Evolutionary conservation across 345 rosid species (phyloP).

Genomic region (Arabis alpina): DNA sequence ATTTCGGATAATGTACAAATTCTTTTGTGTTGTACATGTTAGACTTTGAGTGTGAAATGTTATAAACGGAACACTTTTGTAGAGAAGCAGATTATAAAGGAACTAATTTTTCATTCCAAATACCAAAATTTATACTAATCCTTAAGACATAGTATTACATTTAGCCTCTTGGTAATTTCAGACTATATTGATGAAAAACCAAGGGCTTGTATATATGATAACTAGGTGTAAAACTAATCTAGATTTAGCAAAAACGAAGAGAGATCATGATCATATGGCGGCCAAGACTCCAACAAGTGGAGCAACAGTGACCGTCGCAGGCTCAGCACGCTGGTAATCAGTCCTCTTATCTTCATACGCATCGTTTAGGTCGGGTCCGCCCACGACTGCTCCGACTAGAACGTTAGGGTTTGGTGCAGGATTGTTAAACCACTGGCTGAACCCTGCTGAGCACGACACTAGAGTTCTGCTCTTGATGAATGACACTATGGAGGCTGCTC

Average conservation of each 20-base stretch:
- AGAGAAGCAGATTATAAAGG: conserved; percentile 12
- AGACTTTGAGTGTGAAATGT: conserved; percentile 25
- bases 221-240: background rate
- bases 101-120: conserved; percentile 1
- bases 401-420: conserved; percentile 59
- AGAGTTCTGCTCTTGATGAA: conserved; percentile 55
- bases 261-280: conserved; percentile 31
- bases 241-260: background rate
- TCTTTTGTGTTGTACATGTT: conserved; percentile 31
- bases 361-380: conserved; percentile 72
- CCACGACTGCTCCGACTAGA: conserved; percentile 64
- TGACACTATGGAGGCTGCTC: conserved; percentile 88
- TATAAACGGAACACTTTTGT: conserved; percentile 20
- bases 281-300: conserved; percentile 74
- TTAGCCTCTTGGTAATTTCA: too few species aligned
- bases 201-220: background rate
- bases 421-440: conserved; percentile 49
- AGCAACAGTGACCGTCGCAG: conserved; percentile 57
- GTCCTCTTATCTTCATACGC: conserved; percentile 50
- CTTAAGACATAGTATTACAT: too few species aligned
- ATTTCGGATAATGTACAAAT: conserved; percentile 28
- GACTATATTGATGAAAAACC: too few species aligned
- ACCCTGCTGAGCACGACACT: conserved; percentile 72
- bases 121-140: too few species aligned
- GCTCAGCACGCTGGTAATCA: conserved; percentile 54